These are phyloP conservation scores for Fusarium irregulare DNA, from an alignment of 2,329 filamentous ascomycete species.

Conservation along the genomic window DNA sequence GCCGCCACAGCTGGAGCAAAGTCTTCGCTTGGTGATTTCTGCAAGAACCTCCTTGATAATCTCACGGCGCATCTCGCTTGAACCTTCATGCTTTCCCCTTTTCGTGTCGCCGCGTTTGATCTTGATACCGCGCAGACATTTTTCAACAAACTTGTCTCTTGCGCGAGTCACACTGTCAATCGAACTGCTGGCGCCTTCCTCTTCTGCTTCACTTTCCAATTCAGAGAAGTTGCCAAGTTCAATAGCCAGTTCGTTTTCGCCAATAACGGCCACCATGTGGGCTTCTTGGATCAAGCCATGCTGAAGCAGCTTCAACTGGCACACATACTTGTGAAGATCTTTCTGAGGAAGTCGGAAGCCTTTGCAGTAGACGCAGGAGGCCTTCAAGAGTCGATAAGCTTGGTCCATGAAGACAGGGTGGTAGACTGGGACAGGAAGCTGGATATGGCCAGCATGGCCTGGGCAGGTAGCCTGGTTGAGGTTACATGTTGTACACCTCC, in stretches of 20 bases:
- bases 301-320: conserved; percentile 87
- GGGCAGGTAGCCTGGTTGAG: conserved; percentile 84
- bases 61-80: conserved; percentile 78
- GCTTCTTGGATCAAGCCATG: conserved; percentile 82
- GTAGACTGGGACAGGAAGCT: conserved; percentile 92
- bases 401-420: conserved; percentile 98
- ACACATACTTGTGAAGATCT: conserved; percentile 81
- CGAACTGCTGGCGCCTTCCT: conserved; percentile 65
- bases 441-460: conserved; percentile 94
- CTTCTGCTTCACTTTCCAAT: conserved; percentile 69
- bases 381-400: conserved; percentile 83
- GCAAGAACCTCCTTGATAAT: conserved; percentile 85
- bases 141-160: conserved; percentile 76
- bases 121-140: conserved; percentile 72
- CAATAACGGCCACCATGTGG: conserved; percentile 65
- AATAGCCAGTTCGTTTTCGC: conserved; percentile 57
- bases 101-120: conserved; percentile 61
- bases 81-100: conserved; percentile 83
- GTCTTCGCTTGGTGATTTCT: conserved; percentile 74
- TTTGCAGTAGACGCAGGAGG: conserved; percentile 92
- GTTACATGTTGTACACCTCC: conserved; percentile 91
- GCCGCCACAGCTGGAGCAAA: conserved; percentile 74
- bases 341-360: conserved; percentile 82
- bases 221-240: conserved; percentile 51
- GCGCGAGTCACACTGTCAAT: conserved; percentile 65